Evolutionary conservation across 1,139 yeast species (phyloP), one percentile per base, ranked within the genome.

Genomic region (Pichia sp.): DNA sequence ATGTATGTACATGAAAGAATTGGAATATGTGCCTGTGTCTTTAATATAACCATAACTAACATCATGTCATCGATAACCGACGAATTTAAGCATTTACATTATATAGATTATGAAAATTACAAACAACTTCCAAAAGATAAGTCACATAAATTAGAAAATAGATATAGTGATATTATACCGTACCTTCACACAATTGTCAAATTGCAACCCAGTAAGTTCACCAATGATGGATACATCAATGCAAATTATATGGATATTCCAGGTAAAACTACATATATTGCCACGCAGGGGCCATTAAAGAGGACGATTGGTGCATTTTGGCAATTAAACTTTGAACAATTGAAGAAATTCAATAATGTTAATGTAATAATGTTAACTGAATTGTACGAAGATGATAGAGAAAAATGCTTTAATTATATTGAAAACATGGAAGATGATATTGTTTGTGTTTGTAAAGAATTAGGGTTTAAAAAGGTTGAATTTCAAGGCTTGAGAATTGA

Each of bases 301-400:
- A 49, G 60, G 13, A 89, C 97, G 0, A 26, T 52, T 26, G n/a
- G 9, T 2, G 11, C 27, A 20, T 53, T 53, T 42, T 47, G 68
- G 72, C 47, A 73, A 68, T 36, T 90, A 85, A 59, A 88, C 87
- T 62, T 90, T 96, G 98, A 81, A 82, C 49, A 88, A 88, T 96
- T 79, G 85, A 37, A 77, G 54, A 68, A 69, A 36, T 60, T 67
- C 2, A 58, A 61, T 23, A 66, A 72, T 16, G 73, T 85, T 1
- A 77, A 83, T 1, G 71, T 92, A 11, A 82, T 87, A 13, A 92
- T 90, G 97, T 80, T 92, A 42, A 90, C 98, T 0, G 94, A 95
- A 0, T 65, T 89, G 44, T 65, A 65, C 16, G 96, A 88, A 60
- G 68, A 35, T 9, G 29, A 39, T 18, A 66, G 72, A 44, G 77